phyloP scores from a whole-genome alignment of 1,284 basidiomycete genomes.

The Amylostereum chailletii region DNA sequence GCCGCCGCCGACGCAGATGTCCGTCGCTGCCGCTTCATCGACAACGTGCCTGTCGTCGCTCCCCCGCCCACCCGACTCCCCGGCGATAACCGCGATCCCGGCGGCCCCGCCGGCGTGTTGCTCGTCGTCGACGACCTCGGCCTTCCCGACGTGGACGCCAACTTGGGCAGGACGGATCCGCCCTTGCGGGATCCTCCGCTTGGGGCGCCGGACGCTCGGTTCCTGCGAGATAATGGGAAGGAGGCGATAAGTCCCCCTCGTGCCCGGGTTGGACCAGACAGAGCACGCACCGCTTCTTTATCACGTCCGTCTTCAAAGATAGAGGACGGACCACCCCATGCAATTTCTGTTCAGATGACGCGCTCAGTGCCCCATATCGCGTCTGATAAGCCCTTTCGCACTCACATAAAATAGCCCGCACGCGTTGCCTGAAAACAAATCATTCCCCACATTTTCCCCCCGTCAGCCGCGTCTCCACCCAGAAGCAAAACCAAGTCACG shows the following conservation, averaged over 20 bases:
- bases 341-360: constrained; percentile 57
- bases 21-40: constrained; percentile 75
- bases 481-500: constrained; percentile 3
- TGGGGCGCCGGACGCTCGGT: constrained; percentile 68
- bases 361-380: constrained; percentile 3
- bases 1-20: constrained; percentile 37
- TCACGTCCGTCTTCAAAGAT: constrained; percentile 93
- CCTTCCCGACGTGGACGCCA: constrained; percentile 58
- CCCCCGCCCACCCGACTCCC: constrained; percentile 22
- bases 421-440: constrained; percentile 52
- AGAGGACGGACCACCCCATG: constrained; percentile 92
- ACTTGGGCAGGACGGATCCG: constrained; percentile 50
- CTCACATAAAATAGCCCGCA: constrained; percentile 87
- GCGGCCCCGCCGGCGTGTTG: constrained; percentile 36
- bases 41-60: constrained; percentile 28
- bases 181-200: constrained; percentile 56
- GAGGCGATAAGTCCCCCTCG: neutral
- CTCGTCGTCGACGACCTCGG: constrained; percentile 58
- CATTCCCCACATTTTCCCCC: neutral
- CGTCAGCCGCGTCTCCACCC: neutral
- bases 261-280: constrained; percentile 5
- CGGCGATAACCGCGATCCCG: constrained; percentile 31
- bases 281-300: constrained; percentile 83
- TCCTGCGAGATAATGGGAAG: constrained; percentile 32
- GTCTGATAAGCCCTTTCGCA: constrained; percentile 13